Base-by-base conservation (phyloP, 2,329 filamentous ascomycete species). In the Colletotrichum sp. region DNA sequence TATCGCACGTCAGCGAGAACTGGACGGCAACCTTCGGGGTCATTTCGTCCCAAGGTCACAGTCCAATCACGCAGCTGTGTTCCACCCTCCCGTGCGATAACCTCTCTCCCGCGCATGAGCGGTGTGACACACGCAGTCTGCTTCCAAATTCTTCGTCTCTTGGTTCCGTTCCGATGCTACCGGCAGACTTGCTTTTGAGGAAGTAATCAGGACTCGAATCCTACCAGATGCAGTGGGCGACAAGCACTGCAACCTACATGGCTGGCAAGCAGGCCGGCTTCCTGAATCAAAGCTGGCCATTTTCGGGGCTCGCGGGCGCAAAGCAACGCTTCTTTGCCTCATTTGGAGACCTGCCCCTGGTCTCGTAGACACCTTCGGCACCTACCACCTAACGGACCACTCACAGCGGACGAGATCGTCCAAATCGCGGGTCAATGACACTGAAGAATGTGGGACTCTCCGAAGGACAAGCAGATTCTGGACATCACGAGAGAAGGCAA, bases 251-350 rank as follows among this genome's bases (percentile, higher is more conserved):
- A 36, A 59, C 55, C n/a, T 18, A 14, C 30, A 28, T 52, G 71
- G 7, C 59, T 59, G 59, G 59, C 71, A 48, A 26, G 43, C 58
- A 65, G 36, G 48, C 61, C 52, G 38, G 52, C 36, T 38, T 28
- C 38, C 55, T 62, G 68, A 43, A n/a, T 48, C 24, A 26, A 26
- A 63, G 65, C 26, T 61, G 32, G 58, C 36, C 56, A 61, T 30
- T 21, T 21, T 69, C 38, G 56, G 38, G 43, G 30, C 28, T 70
- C 59, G 36, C 67, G 71, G 71, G 67, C 71, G 71, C 52, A 74
- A 30, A 21, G 16, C 48, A 38, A 24, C 59, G 26, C 9, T 36
- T 71, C 59, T 48, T 74, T 71, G 21, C 71, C 67, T 34, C 24
- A 65, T 65, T 24, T 21, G 71, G 48, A 70, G 58, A 64, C 30